phyloP scores from a whole-genome alignment of 2,329 filamentous ascomycete genomes.

The Cephalotrichum gorgonifer region DNA sequence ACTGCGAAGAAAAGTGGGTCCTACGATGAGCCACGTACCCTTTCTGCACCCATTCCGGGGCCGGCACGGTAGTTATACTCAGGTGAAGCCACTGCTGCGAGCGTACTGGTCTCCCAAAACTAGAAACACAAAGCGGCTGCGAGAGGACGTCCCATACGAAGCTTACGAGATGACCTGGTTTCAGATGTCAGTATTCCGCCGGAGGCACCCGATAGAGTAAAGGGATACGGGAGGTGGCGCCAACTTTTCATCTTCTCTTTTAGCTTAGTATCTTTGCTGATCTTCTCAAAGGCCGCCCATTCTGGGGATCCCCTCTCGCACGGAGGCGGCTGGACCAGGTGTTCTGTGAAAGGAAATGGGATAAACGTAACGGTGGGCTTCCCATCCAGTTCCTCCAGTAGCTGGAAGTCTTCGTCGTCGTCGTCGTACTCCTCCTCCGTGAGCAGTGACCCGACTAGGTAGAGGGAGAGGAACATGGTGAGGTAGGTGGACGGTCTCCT shows the following conservation, averaged over 20 bases:
- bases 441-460: slow-evolving; percentile 32
- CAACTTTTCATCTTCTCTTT: slow-evolving; percentile 32
- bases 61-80: neutral
- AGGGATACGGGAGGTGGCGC: too few relatives aligned
- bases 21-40: neutral
- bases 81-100: slow-evolving; percentile 19
- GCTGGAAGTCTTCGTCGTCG: slow-evolving; percentile 15
- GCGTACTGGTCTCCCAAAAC: slow-evolving; percentile 12
- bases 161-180: slow-evolving; percentile 14
- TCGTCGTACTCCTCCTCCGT: slow-evolving; percentile 30
- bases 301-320: slow-evolving; percentile 46
- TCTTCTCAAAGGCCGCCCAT: slow-evolving; percentile 47
- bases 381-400: neutral
- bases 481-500: neutral
- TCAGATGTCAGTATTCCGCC: neutral
- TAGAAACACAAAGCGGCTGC: slow-evolving; percentile 19
- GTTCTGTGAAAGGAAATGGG: slow-evolving; percentile 49
- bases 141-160: slow-evolving; percentile 17
- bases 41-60: neutral
- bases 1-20: neutral
- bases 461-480: slow-evolving; percentile 18
- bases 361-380: slow-evolving; percentile 42
- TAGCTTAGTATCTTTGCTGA: slow-evolving; percentile 40
- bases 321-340: slow-evolving; percentile 31
- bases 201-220: neutral